These are phyloP conservation scores for Alternaria arborescens DNA, from an alignment of 2,329 filamentous ascomycete genomes.

Conservation along the genomic window DNA sequence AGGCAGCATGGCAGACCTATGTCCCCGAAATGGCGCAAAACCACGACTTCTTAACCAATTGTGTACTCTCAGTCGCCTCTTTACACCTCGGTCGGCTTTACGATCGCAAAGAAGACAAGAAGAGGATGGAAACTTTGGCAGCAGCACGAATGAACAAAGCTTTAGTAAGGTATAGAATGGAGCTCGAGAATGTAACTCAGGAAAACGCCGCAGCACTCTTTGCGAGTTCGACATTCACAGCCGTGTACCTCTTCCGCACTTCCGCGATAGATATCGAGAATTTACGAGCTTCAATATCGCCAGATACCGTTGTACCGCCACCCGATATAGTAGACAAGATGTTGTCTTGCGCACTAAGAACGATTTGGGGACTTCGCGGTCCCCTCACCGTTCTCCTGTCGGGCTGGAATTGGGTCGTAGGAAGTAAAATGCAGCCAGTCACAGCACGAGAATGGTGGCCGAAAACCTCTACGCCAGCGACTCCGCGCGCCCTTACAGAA, in stretches of 20 bases:
- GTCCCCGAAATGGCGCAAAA: slow-evolving; percentile 52
- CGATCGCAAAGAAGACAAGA: slow-evolving; percentile 28
- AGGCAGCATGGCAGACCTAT: slow-evolving; percentile 43
- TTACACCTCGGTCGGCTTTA: slow-evolving; percentile 56
- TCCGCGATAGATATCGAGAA: slow-evolving; percentile 43
- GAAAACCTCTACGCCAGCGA: slow-evolving; percentile 28
- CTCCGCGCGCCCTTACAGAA: slow-evolving; percentile 37
- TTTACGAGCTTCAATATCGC: slow-evolving; percentile 34
- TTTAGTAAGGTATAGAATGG: slow-evolving; percentile 37
- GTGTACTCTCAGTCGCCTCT: slow-evolving; percentile 56
- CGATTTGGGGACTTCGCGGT: slow-evolving; percentile 44
- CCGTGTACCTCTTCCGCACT: slow-evolving; percentile 47
- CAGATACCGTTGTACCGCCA: slow-evolving; percentile 26
- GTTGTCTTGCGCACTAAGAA: slow-evolving; percentile 34
- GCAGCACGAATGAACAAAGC: slow-evolving; percentile 48
- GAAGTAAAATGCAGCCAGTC: slow-evolving; percentile 38
- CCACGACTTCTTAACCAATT: slow-evolving; percentile 56
- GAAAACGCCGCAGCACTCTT: slow-evolving; percentile 56
- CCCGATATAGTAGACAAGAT: slow-evolving; percentile 38
- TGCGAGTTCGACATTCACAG: slow-evolving; percentile 43
- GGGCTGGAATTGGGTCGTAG: slow-evolving; percentile 43
- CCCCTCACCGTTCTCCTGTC: slow-evolving; percentile 41
- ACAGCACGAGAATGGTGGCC: slow-evolving; percentile 49
- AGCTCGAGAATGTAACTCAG: slow-evolving; percentile 48
- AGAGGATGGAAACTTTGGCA: slow-evolving; percentile 38